These are phyloP conservation scores for Catunica adiposa DNA, from an alignment of 2,329 filamentous ascomycete genomes.

Conservation along the genomic window DNA sequence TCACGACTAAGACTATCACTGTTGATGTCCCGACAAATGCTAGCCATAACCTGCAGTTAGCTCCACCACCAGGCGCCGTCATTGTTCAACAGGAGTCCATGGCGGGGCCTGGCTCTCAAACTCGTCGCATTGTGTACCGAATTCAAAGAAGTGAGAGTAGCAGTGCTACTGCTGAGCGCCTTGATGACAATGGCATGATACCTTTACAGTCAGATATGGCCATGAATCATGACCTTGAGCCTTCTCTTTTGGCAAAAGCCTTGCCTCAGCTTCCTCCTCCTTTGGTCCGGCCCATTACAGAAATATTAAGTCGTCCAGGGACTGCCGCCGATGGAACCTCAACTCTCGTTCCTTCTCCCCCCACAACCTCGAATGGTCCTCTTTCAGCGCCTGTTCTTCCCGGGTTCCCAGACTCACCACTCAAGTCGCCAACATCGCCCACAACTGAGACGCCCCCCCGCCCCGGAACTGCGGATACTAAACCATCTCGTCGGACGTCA, in stretches of 20 bases:
- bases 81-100: conserved; percentile 33
- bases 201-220: background rate
- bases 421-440: background rate
- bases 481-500: conserved; percentile 1
- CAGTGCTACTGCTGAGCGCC: conserved; percentile 24
- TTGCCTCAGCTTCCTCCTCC: background rate
- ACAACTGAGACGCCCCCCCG: background rate
- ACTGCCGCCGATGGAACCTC: conserved; percentile 4
- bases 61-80: conserved; percentile 41
- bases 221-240: conserved; percentile 11
- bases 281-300: conserved; percentile 10
- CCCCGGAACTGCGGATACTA: conserved; percentile 2
- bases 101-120: conserved; percentile 12
- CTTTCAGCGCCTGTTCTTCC: background rate
- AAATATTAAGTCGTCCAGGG: conserved; percentile 5
- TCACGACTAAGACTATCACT: conserved; percentile 46
- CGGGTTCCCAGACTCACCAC: background rate
- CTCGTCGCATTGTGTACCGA: conserved; percentile 38
- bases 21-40: conserved; percentile 38
- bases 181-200: conserved; percentile 18
- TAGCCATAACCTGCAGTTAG: conserved; percentile 26
- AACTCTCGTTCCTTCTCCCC: conserved; percentile 5
- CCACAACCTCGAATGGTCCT: background rate
- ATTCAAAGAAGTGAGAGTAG: conserved; percentile 36
- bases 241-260: conserved; percentile 2